A percentile compares a stretch with the other conserved stretches of the same genome.
Evolutionary conservation across 805 yeast genomes (phyloP).

Genomic region (Clavispora phyllophila): DNA sequence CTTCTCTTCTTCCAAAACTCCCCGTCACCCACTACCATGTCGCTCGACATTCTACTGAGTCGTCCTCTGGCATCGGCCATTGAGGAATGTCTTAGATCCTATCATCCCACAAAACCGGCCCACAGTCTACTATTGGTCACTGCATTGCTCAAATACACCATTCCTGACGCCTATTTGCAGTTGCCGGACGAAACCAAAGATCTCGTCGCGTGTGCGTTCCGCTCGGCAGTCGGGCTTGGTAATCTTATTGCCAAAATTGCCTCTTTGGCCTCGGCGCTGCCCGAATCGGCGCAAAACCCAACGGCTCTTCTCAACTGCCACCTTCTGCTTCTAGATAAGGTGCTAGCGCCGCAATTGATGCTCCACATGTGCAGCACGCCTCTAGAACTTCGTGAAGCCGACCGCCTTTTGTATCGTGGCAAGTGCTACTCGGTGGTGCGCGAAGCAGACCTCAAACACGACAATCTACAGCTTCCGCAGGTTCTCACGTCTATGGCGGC

Average conservation of each 20-base stretch:
- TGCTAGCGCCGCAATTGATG: slow-evolving; percentile 16
- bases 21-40: not conserved
- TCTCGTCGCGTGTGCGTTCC: slow-evolving; percentile 13
- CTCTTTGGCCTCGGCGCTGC: slow-evolving; percentile 5
- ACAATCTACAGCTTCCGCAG: slow-evolving; percentile 8
- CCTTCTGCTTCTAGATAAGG: slow-evolving; percentile 9
- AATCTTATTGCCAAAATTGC: slow-evolving; percentile 18
- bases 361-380: not conserved
- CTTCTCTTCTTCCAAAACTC: not conserved
- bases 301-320: slow-evolving; percentile 6
- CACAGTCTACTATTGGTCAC: slow-evolving; percentile 14
- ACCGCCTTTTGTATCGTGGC: slow-evolving; percentile 34
- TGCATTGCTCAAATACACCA: slow-evolving; percentile 24
- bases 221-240: slow-evolving; percentile 28
- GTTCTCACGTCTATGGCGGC: slow-evolving; percentile 13
- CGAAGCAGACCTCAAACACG: slow-evolving; percentile 17
- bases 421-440: slow-evolving; percentile 20
- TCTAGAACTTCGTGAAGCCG: slow-evolving; percentile 26
- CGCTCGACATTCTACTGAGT: not conserved
- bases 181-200: slow-evolving; percentile 13
- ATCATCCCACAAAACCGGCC: slow-evolving; percentile 20
- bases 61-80: slow-evolving; percentile 19
- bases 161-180: slow-evolving; percentile 26
- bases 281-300: slow-evolving; percentile 5
- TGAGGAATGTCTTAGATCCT: slow-evolving; percentile 29